phyloP scores from a whole-genome alignment of 2,329 filamentous ascomycete species.

The Phyllosticta citriasiana region DNA sequence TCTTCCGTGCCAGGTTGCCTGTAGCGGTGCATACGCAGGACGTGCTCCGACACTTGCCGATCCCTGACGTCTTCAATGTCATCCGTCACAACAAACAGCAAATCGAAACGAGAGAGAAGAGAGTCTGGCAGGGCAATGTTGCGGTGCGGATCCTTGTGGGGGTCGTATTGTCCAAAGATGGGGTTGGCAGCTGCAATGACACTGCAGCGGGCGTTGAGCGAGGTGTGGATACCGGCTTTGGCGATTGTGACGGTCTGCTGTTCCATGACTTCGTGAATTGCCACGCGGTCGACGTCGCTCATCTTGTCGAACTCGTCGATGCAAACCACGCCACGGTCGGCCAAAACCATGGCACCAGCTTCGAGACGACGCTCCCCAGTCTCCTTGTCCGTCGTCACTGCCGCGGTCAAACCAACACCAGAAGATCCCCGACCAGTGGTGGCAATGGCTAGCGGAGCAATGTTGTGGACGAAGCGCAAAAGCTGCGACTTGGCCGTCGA shows the following conservation, averaged over 20 bases:
- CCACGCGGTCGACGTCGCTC: conserved; percentile 95
- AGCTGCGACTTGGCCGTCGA: conserved; percentile 99
- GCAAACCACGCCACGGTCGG: conserved; percentile 91
- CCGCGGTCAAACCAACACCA: conserved; percentile 92
- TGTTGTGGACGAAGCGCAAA: conserved; percentile 92
- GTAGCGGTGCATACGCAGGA: conserved; percentile 94
- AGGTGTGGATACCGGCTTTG: conserved; percentile 96
- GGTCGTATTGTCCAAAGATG: conserved; percentile 96
- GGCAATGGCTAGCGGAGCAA: conserved; percentile 88
- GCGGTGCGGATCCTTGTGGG: conserved; percentile 96
- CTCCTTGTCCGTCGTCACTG: conserved; percentile 93
- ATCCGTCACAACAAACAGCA: conserved; percentile 94
- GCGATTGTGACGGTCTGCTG: conserved; percentile 99
- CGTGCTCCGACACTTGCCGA: conserved; percentile 87
- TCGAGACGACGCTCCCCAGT: conserved; percentile 91
- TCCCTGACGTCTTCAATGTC: conserved; percentile 94
- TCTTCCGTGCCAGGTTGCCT: conserved; percentile 88
- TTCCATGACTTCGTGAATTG: conserved; percentile 99
- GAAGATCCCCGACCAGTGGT: conserved; percentile 95
- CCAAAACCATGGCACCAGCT: conserved; percentile 97
- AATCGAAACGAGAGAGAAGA: conserved; percentile 93
- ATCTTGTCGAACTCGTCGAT: conserved; percentile 99
- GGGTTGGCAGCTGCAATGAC: conserved; percentile 95
- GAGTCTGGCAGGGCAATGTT: conserved; percentile 97
- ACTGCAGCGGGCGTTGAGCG: conserved; percentile 90